Conservation (phyloP, 2,329 filamentous ascomycete species). For the Sporothrix curviconia region DNA sequence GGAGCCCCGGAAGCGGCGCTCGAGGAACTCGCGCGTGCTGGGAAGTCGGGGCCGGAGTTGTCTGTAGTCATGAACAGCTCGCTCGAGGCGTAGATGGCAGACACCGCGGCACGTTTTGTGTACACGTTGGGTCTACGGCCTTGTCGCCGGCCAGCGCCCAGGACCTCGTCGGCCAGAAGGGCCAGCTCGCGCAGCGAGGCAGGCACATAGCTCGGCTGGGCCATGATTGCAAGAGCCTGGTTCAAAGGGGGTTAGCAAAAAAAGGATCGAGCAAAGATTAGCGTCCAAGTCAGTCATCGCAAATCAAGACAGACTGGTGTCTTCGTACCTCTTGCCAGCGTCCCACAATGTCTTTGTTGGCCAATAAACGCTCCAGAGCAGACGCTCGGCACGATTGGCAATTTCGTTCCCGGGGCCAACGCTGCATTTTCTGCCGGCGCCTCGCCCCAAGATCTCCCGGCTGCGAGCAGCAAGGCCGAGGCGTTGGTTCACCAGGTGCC, state of each 20-base stretch:
- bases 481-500: slow-evolving; percentile 65
- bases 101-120: slow-evolving; percentile 50
- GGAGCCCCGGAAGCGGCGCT: slow-evolving; percentile 65
- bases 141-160: slow-evolving; percentile 78
- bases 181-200: slow-evolving; percentile 72
- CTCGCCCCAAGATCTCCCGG: slow-evolving; percentile 32
- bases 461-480: slow-evolving; percentile 45
- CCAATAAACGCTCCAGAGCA: slow-evolving; percentile 72
- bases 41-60: slow-evolving; percentile 57
- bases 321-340: slow-evolving; percentile 93
- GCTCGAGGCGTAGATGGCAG: slow-evolving; percentile 59
- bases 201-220: slow-evolving; percentile 70
- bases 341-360: slow-evolving; percentile 64
- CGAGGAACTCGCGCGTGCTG: slow-evolving; percentile 71
- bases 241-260: background rate
- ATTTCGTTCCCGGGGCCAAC: slow-evolving; percentile 32
- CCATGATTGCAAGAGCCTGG: slow-evolving; percentile 84
- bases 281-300: background rate
- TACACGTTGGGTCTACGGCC: slow-evolving; percentile 84
- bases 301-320: background rate
- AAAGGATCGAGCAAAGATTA: background rate
- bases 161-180: slow-evolving; percentile 82
- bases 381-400: slow-evolving; percentile 57
- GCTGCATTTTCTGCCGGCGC: background rate
- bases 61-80: slow-evolving; percentile 96